Evolutionary conservation across 2,329 filamentous ascomycete species (phyloP).

Genomic region (Calonectria fujianensis): DNA sequence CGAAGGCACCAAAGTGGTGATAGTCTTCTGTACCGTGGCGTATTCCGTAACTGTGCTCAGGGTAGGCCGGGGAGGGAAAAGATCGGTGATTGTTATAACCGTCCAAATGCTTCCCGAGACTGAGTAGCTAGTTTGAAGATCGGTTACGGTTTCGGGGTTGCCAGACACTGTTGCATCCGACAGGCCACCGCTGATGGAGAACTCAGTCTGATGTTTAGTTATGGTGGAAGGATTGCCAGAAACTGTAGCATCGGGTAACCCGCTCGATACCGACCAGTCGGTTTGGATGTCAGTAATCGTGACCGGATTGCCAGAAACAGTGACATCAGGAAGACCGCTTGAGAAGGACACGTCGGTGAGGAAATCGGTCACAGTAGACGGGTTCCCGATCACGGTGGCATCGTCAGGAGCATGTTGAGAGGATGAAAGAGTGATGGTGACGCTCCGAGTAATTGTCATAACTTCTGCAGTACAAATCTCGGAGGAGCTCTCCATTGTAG

Average conservation of each 20-base stretch:
- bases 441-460: slow-evolving; percentile 52
- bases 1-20: slow-evolving; percentile 50
- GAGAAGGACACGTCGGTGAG: slow-evolving; percentile 48
- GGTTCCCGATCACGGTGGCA: slow-evolving; percentile 51
- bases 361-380: slow-evolving; percentile 56
- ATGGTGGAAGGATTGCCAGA: slow-evolving; percentile 55
- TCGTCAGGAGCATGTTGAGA: slow-evolving; percentile 50
- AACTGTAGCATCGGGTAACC: slow-evolving; percentile 49
- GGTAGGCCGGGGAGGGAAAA: slow-evolving; percentile 49
- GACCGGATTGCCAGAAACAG: slow-evolving; percentile 51
- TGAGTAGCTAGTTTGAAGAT: slow-evolving; percentile 48
- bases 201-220: slow-evolving; percentile 55
- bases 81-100: slow-evolving; percentile 57
- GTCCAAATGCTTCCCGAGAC: slow-evolving; percentile 48
- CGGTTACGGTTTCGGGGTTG: slow-evolving; percentile 56
- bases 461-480: slow-evolving; percentile 50
- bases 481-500: slow-evolving; percentile 49
- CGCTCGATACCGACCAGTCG: slow-evolving; percentile 49
- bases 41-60: slow-evolving; percentile 54
- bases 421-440: slow-evolving; percentile 56
- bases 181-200: slow-evolving; percentile 53
- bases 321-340: slow-evolving; percentile 50
- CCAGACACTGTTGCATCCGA: slow-evolving; percentile 60
- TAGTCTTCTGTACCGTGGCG: slow-evolving; percentile 53
- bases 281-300: slow-evolving; percentile 55